Percentiles rank a stretch among this genome's conserved stretches.
Conservation (phyloP, 345 rosid genomes). For the Sisymbrium altissimum region DNA sequence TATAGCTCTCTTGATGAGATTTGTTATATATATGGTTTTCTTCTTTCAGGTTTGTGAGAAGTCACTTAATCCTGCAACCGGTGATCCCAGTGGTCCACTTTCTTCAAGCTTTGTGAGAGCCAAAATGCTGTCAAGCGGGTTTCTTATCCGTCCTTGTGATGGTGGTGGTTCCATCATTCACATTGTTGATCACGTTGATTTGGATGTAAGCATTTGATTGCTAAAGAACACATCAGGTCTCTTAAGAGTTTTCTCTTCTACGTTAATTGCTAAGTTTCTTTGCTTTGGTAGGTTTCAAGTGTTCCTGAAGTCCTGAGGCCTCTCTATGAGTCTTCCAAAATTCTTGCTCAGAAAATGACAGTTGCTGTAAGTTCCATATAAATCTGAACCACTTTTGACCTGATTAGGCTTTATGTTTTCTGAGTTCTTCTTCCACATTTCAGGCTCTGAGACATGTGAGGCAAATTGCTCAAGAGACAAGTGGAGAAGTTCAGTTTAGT, state of each 20-base stretch:
- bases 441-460: constrained; percentile 85
- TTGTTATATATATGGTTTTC: neutral
- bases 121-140: constrained; percentile 91
- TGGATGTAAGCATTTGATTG: constrained; percentile 61
- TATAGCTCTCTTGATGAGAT: neutral
- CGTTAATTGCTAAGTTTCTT: neutral
- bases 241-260: neutral
- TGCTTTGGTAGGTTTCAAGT: constrained; percentile 63
- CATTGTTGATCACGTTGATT: constrained; percentile 94
- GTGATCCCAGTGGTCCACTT: constrained; percentile 77
- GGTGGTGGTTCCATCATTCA: constrained; percentile 95
- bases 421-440: neutral
- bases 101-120: constrained; percentile 78
- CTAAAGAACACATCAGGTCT: neutral
- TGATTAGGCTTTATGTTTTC: neutral
- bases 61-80: constrained; percentile 70
- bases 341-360: constrained; percentile 93
- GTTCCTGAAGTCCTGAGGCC: constrained; percentile 97
- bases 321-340: constrained; percentile 88
- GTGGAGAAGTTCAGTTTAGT: constrained; percentile 88
- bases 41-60: constrained; percentile 79
- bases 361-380: constrained; percentile 53
- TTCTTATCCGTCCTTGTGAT: constrained; percentile 87
- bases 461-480: constrained; percentile 89
- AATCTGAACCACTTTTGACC: neutral